Evolutionary conservation across 352 stramenopile species (phyloP), one percentile per base, ranked within the genome.

Genomic region (Pythium sp.): DNA sequence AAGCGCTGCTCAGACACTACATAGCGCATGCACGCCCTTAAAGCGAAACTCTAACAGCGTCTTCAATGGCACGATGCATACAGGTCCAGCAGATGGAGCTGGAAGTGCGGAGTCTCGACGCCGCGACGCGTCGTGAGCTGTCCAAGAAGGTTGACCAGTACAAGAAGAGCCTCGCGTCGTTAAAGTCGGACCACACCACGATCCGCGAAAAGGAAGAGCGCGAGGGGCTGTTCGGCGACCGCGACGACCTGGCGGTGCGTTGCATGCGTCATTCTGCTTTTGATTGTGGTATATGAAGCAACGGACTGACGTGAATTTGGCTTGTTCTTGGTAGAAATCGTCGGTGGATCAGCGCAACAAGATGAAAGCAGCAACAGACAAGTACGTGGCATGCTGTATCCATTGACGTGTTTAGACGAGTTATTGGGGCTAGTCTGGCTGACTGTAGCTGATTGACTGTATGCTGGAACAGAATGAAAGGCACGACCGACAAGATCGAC

Each of bases 81-180:
- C 60, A 95, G 87, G 91, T 94, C 22, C 86, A 95, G 72, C 88
- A 95, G 77, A 95, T 95, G 88, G 86, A 93, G 72, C 68, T 95
- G 51, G 88, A 95, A 76, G 88, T 94, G 70, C 88, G 88, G 54
- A 93, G 83, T 76, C 64, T 95, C 64, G 88, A 95, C 47, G 66
- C 80, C 2, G 82, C 85, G 24, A 94, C 88, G 41, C 85, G 86
- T 20, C 84, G 85, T n/a, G 88, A 95, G 67, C 77, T 95, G 28
- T 92, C 83, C 20, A 95, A 95, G 76, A 95, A 95, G 60, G 86
- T 95, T 43, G 86, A 94, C 63, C 88, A 95, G 74, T 95, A 95
- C 82, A 93, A 93, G 70, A 95, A 95, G 71, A 94, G 85, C 46
- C 72, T 95, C 55, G 85, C 81, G n/a, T 92, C 86, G 43, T 72